Evolutionary conservation across 305 asterid species (phyloP), one percentile per base, ranked within the genome.

Genomic region (Fraxinus xanthoxyloides): DNA sequence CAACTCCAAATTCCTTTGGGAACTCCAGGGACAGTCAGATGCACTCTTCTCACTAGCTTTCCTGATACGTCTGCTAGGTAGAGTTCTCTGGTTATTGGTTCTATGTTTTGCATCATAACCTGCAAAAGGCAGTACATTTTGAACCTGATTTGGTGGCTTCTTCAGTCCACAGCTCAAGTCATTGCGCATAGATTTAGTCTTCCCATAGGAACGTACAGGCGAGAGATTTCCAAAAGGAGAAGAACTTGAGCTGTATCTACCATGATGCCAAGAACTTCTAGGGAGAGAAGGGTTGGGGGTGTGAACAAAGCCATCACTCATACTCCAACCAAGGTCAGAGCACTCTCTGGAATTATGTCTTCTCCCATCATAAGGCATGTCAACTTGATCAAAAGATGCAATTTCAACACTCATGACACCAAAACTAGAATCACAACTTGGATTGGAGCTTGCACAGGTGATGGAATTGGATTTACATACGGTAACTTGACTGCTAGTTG

Each of bases 141-240:
- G 97, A 74, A 97, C 97, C 83, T 89, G 98, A 61, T 98, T 93
- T 65, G 96, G 91, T 78, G 97, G 98, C 89, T 88, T 94, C 90
- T 92, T 95, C 7, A 97, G 98, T 77, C 98, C 98, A 83, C 81
- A 89, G 70, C 94, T 87, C 78, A 96, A 96, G 72, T 91, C 98
- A 82, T 82, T 86, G 83, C 83, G 84, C 70, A 82, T 80, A 79
- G 86, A 82, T 59, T 89, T 89, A 15, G 91, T 82, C 84, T 88
- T 90, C 69, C 90, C 90, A 81, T 88, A 91, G 80, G 91, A 81
- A 93, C 88, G 89, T 51, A 80, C 83, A 51, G 91, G 91, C 51
- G 93, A 89, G 40, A 81, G 87, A 59, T 90, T 89, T 80, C 91
- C 91, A 80, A 85, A 82, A 30, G 90, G 91, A 35, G 95, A 90